Evolutionary conservation across 176 grass and related monocot species (phyloP), one percentile per base, ranked within the genome.

Genomic region (Echinochloa phyllopogon): DNA sequence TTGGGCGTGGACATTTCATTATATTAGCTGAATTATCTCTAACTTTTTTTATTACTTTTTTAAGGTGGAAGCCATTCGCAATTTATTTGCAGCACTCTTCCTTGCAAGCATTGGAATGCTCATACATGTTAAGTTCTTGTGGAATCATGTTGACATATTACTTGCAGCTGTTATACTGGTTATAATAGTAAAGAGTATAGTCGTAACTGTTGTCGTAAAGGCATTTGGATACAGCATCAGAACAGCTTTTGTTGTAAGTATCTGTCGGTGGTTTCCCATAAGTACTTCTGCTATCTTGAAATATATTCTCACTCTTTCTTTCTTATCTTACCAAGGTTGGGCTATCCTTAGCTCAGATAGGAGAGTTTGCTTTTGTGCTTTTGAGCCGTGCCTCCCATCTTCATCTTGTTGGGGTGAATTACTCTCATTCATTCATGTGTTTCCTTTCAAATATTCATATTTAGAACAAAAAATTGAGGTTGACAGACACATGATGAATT

Each of bases 91-190:
- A 20, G 97, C 97, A 49, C 93, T 99, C 80, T 99, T 99, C 89
- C 97, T 99, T 89, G 94, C 97, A 92, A 92, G 94, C 86, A 96
- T 99, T 49, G 97, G 97, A 84, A 99, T 99, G 96, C 85, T 99
- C 45, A 99, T 99, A 90, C 91, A 99, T 75, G 84, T 99, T 69
- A 93, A 96, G 45, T 99, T 99, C 82, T 89, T 99, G 55, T 99
- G 96, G 96, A 74, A 90, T 87, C 96, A 99, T 89, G 94, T 99
- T 50, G 96, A 99, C 81, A 99, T 99, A 86, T 85, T 99, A 80
- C 89, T 99, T 61, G 92, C 94, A 79, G 90, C 96, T 85, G 96
- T 94, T 83, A 99, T 99, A 92, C 82, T 99, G 61, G 96, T 99
- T 86, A 84, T 99, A 57, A 88, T 99, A 90, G 88, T 99, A 69